Base-by-base conservation (phyloP, 257 asterid species). In the Verbena officinalis region DNA sequence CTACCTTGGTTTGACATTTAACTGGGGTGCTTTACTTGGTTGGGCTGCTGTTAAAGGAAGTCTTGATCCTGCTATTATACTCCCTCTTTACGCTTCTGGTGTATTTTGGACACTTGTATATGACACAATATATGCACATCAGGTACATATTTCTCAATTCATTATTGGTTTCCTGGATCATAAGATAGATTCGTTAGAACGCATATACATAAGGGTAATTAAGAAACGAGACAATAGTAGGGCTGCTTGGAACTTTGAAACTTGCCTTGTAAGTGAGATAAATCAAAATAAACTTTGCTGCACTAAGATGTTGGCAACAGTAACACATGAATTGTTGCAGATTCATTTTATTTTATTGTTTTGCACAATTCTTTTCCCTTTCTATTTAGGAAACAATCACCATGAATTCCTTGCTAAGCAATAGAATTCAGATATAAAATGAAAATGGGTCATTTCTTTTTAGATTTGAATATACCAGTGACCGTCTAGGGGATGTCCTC, bases 71-170 rank as follows among this genome's bases (percentile, higher is more conserved):
- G 56, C 91, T 15, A 70, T 89, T 70, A 84, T 84, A 55, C 73
- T 89, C 71, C 97, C 98, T 21, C 85, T 92, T 14, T 84, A 83
- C 3, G 60, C 75, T 33, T 79, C 91, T 31, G 90, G 96, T 63
- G 86, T 86, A 63, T 84, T 78, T 76, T 88, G 98, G 95, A 81
- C 94, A 17, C 84, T 91, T 59, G 89, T 80, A 5, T 83, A 79
- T 63, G 96, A 91, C 63, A 91, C 98, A 49, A 91, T 91, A 33
- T 92, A 87, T 70, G 96, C 98, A 8, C 98, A 89, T 84, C 98
- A 92, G 97, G 98, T 86, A 81, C 51, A 44, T 15, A 53, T 61
- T 65, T 63, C 55, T 60, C n/a, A n/a, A n/a, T 55, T 52, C 16
- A 34, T 11, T 12, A 21, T 40, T 42, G 21, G 45, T 24, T 49